Evolutionary conservation across 305 asterid species (phyloP).

Genomic region (Coffea humblotiana): DNA sequence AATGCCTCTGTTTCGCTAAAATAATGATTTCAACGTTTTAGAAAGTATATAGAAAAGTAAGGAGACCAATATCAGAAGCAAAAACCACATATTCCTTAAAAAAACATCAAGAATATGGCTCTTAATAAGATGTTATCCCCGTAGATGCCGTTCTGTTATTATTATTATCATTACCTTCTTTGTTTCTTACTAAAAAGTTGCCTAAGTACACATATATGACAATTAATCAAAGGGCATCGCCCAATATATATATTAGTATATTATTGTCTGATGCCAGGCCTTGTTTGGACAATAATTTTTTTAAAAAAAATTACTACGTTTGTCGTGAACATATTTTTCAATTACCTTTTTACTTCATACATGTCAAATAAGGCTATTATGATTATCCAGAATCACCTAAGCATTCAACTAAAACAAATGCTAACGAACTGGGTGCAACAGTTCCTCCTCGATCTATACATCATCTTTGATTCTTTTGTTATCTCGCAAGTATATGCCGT

Average conservation of each 20-base stretch:
- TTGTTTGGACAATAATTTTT: no score
- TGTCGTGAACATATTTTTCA: no score
- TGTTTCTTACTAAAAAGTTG: not conserved
- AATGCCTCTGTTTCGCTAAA: no score
- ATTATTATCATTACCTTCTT: no score
- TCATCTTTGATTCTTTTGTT: not conserved
- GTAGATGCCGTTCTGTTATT: not conserved
- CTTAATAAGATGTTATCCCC: not conserved
- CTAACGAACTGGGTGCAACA: not conserved
- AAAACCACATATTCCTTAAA: not conserved
- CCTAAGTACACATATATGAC: not conserved
- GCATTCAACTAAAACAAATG: no score
- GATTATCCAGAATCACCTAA: not conserved
- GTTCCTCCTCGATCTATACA: not conserved
- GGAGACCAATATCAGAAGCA: not conserved
- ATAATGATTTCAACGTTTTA: no score
- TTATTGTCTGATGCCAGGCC: no score
- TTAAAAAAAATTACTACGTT: no score
- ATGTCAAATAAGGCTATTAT: no score
- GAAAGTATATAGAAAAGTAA: no score
- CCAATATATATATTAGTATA: no score
- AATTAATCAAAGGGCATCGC: not conserved
- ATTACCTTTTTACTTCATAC: accelerated
- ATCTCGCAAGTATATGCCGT: not conserved
- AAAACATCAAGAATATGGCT: not conserved